Base-by-base conservation (phyloP, 2,329 filamentous ascomycete species). In the Chrysosporium queenslandicum region DNA sequence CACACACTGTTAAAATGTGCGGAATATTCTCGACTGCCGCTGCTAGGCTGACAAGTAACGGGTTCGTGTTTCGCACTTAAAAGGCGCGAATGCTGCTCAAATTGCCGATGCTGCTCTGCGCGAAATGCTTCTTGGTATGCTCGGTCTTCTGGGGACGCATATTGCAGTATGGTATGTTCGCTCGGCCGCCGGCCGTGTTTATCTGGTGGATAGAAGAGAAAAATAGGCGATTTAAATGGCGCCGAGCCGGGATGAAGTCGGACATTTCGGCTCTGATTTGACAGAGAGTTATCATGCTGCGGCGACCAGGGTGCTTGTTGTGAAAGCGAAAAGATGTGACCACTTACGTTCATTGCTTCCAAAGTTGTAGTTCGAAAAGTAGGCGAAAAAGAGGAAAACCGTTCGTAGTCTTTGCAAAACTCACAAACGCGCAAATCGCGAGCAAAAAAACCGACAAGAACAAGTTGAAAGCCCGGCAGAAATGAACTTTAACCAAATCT, bases 131-230 rank as follows among this genome's bases (percentile, higher is more conserved):
- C 50, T 14, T 55, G 43, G 9, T 34, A 37, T 11, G 23, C 40
- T 27, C 53, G 42, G 29, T 58, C 41, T 12, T 18, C 25, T 9
- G 50, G 55, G 23, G 53, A 56, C 18, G 47, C 47, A 52, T 58
- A 58, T 39, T 60, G 58, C 12, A 58, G 45, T 2, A 50, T 46
- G 11, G 57, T 52, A 37, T 55, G 52, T 40, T 53, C 45, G 32
- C 49, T 58, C 7, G 58, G 52, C 18, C 50, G 43, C n/a, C 41
- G 20, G 18, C 55, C 52, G 23, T 37, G 54, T 16, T 5, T 30
- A 27, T 57, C 53, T 8, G 49, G 53, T 21, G 57, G 55, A 43
- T 58, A 58, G 16, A 53, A 29, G 9, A 56, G 37, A 41, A 52
- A 56, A 16, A 55, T 53, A n/a, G 55, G 53, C 14, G 53, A 57